Conservation (phyloP, 768 basidiomycete species). For the Megacollybia marginata region DNA sequence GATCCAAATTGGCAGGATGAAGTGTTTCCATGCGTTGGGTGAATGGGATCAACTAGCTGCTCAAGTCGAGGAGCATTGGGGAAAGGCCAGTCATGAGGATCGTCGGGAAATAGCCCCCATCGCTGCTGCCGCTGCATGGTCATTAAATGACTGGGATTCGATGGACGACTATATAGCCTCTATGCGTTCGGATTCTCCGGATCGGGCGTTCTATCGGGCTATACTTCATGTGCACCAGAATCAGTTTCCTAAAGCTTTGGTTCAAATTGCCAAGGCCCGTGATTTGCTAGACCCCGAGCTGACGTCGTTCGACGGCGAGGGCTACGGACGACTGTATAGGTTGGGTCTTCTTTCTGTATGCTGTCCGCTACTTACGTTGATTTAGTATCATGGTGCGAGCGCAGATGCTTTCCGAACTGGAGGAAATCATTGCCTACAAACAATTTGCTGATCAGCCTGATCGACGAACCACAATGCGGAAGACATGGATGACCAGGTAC, state of each 20-base stretch:
- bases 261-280: conserved; percentile 87
- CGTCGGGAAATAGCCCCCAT: conserved; percentile 90
- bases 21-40: conserved; percentile 92
- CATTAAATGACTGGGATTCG: conserved; percentile 91
- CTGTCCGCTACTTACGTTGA: conserved; percentile 2
- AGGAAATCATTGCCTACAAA: conserved; percentile 96
- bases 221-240: conserved; percentile 95
- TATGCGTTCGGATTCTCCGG: conserved; percentile 90
- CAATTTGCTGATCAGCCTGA: conserved; percentile 91
- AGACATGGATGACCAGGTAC: conserved; percentile 97
- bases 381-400: conserved; percentile 89
- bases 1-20: conserved; percentile 85
- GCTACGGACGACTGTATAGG: conserved; percentile 97
- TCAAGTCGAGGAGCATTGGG: conserved; percentile 86
- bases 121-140: conserved; percentile 97
- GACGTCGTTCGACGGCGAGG: conserved; percentile 87
- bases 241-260: conserved; percentile 85
- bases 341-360: conserved; percentile 26
- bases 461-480: conserved; percentile 82
- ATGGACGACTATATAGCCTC: conserved; percentile 97
- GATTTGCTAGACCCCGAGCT: conserved; percentile 90
- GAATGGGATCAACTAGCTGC: conserved; percentile 92
- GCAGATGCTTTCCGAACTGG: conserved; percentile 96
- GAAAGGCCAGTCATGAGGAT: conserved; percentile 73
- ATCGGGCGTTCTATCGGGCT: conserved; percentile 92